phyloP scores from a whole-genome alignment of 2,329 filamentous ascomycete species.

The Botryotinia narcissicola region DNA sequence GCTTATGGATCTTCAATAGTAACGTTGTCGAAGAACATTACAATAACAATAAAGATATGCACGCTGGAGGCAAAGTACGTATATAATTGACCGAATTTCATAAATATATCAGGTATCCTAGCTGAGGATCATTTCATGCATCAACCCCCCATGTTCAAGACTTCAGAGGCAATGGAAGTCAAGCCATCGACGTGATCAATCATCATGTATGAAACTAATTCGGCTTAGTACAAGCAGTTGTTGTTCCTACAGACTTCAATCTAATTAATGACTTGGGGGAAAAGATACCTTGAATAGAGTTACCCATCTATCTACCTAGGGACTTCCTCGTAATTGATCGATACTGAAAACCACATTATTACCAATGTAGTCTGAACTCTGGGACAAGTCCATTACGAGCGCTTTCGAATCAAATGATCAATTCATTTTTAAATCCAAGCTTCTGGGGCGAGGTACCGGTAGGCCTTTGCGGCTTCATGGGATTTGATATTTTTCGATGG shows the following conservation, averaged over 20 bases:
- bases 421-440: background rate
- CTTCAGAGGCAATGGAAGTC: background rate
- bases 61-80: background rate
- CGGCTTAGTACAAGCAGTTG: background rate
- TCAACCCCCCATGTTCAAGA: background rate
- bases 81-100: constrained; percentile 4
- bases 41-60: background rate
- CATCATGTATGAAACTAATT: background rate
- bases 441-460: background rate
- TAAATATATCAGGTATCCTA: background rate
- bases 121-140: constrained; percentile 16
- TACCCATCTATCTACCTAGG: background rate
- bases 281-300: background rate
- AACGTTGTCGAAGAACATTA: background rate
- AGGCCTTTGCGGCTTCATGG: background rate
- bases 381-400: background rate
- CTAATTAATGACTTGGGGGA: background rate
- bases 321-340: background rate
- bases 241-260: background rate
- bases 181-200: constrained; percentile 4
- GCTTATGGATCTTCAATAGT: background rate
- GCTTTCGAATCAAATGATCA: background rate
- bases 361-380: background rate
- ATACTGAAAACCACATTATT: background rate
- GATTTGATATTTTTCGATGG: background rate